A percentile compares a stretch with the other conserved stretches of the same genome.
Evolutionary conservation across 768 basidiomycete genomes (phyloP).

Genomic region (Tylopilus rubrobrunneus): DNA sequence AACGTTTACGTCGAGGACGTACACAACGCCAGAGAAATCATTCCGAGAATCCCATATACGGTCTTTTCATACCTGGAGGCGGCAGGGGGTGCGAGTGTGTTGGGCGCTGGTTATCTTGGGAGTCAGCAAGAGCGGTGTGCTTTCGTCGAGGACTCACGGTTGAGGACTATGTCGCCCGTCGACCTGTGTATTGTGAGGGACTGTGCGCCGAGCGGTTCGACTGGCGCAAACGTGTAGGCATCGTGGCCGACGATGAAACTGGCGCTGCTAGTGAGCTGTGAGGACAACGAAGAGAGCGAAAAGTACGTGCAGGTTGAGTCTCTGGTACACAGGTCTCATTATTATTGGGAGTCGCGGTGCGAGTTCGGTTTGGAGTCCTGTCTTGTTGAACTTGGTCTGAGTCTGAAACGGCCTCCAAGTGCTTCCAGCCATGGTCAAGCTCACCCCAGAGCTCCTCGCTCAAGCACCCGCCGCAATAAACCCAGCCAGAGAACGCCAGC

Average conservation of each 20-base stretch:
- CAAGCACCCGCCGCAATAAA: slow-evolving; percentile 76
- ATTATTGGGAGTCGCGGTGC: slow-evolving; percentile 13
- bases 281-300: not conserved
- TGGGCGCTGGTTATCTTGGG: slow-evolving; percentile 40
- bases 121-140: not conserved
- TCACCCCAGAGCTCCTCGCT: slow-evolving; percentile 90
- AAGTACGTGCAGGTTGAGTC: slow-evolving; percentile 61
- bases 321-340: slow-evolving; percentile 71
- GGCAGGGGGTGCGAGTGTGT: slow-evolving; percentile 47
- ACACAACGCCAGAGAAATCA: slow-evolving; percentile 77
- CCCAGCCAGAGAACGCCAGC: slow-evolving; percentile 83
- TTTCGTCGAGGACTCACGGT: slow-evolving; percentile 43
- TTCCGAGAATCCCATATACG: slow-evolving; percentile 72
- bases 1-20: slow-evolving; percentile 25
- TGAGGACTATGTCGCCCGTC: slow-evolving; percentile 72
- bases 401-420: slow-evolving; percentile 31
- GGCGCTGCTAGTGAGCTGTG: not conserved
- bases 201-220: slow-evolving; percentile 53
- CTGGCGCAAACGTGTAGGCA: slow-evolving; percentile 76
- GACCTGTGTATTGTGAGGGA: slow-evolving; percentile 68
- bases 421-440: slow-evolving; percentile 61
- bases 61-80: slow-evolving; percentile 59
- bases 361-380: not conserved
- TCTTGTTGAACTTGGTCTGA: slow-evolving; percentile 28
- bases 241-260: slow-evolving; percentile 72